These are phyloP conservation scores for Brassica balearica DNA, from an alignment of 441 rosid genomes.

Conservation along the genomic window DNA sequence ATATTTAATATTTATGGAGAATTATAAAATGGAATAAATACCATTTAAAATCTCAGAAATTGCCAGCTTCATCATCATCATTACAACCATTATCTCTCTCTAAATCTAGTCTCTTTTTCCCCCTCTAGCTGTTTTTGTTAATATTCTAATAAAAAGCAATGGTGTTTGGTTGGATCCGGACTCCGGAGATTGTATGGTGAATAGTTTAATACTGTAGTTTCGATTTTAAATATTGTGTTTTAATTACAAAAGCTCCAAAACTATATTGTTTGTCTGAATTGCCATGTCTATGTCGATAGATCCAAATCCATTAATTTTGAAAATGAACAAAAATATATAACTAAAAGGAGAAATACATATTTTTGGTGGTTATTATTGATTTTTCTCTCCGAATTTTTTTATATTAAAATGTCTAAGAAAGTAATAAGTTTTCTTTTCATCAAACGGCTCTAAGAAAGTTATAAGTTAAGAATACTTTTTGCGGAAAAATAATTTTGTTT, in stretches of 20 bases:
- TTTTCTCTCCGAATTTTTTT: background rate
- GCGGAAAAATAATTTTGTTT: conserved; percentile 22
- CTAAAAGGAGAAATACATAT: background rate
- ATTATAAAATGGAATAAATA: background rate
- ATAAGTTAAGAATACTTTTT: background rate
- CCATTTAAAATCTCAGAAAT: conserved; percentile 25
- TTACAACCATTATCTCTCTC: conserved; percentile 39
- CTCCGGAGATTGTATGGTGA: conserved; percentile 14
- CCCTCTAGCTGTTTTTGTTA: conserved; percentile 17
- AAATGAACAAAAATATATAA: background rate
- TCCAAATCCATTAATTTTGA: conserved; percentile 16
- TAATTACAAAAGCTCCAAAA: background rate
- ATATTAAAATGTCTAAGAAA: background rate
- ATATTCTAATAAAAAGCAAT: conserved; percentile 9
- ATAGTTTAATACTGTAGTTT: background rate
- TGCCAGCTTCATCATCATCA: conserved; percentile 43
- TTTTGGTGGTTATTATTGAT: background rate
- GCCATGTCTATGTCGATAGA: conserved; percentile 23
- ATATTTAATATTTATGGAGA: background rate
- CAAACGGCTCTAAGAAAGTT: no score
- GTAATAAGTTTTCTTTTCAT: conserved; percentile 5
- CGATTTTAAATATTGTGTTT: background rate
- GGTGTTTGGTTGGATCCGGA: conserved; percentile 39
- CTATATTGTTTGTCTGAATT: conserved; percentile 18
- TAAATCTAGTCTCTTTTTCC: conserved; percentile 25